phyloP scores from a whole-genome alignment of 116 monocot species.

The Papilionanthe hybrid region DNA sequence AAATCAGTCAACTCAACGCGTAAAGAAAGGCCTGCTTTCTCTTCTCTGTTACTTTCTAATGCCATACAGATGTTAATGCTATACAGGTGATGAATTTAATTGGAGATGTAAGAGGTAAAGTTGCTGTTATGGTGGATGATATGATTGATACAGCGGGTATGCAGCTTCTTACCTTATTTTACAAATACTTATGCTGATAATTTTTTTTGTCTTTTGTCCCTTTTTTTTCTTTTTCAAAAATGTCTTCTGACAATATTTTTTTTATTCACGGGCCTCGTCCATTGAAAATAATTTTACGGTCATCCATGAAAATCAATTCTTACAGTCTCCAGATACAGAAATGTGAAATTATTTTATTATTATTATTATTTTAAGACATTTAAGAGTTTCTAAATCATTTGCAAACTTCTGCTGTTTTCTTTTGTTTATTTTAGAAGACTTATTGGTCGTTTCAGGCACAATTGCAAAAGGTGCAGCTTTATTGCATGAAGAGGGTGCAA shows the following conservation, averaged over 20 bases:
- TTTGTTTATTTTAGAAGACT: background rate
- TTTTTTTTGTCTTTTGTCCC: background rate
- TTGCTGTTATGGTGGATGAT: slow-evolving; percentile 97
- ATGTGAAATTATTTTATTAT: background rate
- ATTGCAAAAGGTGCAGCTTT: slow-evolving; percentile 93
- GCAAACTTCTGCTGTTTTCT: background rate
- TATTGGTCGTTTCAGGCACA: slow-evolving; percentile 41
- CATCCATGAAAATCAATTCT: no score
- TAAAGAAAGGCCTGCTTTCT: background rate
- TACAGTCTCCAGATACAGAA: background rate
- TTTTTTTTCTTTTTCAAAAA: background rate
- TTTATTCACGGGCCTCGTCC: background rate
- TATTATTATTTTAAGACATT: background rate
- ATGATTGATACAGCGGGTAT: slow-evolving; percentile 98
- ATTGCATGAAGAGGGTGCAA: slow-evolving; percentile 95
- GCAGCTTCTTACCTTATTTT: slow-evolving; percentile 8
- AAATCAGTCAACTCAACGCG: background rate
- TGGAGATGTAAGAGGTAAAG: slow-evolving; percentile 93
- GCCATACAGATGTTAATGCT: background rate
- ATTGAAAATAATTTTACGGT: no score
- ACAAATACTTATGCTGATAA: background rate
- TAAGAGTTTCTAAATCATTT: background rate
- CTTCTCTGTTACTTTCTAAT: background rate
- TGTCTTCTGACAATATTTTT: background rate
- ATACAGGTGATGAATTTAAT: slow-evolving; percentile 90